Conservation (phyloP, 768 basidiomycete species). For the Melanogaster broomeanus region DNA sequence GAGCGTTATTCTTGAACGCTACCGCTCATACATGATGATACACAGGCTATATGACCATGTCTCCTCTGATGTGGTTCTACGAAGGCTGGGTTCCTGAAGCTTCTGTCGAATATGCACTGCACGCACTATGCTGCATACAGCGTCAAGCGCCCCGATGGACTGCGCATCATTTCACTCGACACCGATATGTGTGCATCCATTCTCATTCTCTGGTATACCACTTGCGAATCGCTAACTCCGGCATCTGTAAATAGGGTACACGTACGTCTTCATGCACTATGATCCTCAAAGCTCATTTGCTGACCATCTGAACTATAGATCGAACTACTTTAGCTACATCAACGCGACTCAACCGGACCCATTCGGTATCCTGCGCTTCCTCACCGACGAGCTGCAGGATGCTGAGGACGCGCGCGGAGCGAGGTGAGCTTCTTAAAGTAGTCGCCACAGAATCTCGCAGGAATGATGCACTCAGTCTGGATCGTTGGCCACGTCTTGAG, state of each 20-base stretch:
- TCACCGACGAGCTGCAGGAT: slow-evolving; percentile 54
- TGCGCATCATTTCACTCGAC: slow-evolving; percentile 52
- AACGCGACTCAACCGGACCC: slow-evolving; percentile 46
- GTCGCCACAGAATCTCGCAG: background rate
- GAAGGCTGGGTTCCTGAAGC: slow-evolving; percentile 46
- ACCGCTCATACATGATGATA: background rate
- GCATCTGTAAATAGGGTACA: slow-evolving; percentile 29
- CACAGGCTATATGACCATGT: slow-evolving; percentile 52
- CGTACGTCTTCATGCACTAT: slow-evolving; percentile 20
- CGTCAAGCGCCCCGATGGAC: slow-evolving; percentile 43
- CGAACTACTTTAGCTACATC: slow-evolving; percentile 51
- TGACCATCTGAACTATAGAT: slow-evolving; percentile 17
- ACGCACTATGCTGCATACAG: slow-evolving; percentile 51
- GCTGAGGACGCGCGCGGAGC: slow-evolving; percentile 50
- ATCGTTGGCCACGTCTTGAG: slow-evolving; percentile 51
- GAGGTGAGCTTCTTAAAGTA: slow-evolving; percentile 30
- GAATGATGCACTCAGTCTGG: slow-evolving; percentile 39
- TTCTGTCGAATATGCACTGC: slow-evolving; percentile 39
- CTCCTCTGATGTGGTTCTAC: slow-evolving; percentile 44
- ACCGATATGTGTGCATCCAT: slow-evolving; percentile 46
- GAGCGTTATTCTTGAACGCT: background rate
- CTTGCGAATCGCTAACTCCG: background rate
- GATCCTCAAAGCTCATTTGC: background rate
- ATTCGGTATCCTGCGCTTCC: slow-evolving; percentile 50
- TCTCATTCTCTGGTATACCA: background rate